phyloP scores from a whole-genome alignment of 176 grass and related monocot species.

The Carex myosuroides region DNA sequence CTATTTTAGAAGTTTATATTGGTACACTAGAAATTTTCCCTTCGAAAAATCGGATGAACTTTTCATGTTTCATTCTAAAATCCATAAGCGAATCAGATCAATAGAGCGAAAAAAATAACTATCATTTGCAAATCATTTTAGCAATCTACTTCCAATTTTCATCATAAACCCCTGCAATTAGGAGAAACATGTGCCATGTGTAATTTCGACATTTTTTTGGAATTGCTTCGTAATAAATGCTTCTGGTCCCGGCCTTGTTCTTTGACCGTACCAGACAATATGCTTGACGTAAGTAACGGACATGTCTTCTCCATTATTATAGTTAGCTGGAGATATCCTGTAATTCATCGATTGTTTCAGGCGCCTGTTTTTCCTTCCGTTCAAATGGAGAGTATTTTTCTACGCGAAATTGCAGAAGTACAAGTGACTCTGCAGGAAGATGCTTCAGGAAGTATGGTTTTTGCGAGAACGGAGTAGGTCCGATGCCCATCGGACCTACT shows the following conservation, averaged over 20 bases:
- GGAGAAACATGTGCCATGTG: background rate
- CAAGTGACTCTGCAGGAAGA: background rate
- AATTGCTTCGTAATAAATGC: background rate
- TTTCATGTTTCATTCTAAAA: too few species aligned
- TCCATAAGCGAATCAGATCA: too few species aligned
- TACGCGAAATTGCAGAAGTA: background rate
- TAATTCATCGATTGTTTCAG: background rate
- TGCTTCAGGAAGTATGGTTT: background rate
- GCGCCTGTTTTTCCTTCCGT: background rate
- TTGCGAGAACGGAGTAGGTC: too few species aligned
- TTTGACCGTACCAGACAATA: background rate
- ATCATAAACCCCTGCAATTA: background rate
- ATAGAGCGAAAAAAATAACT: too few species aligned
- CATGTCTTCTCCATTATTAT: background rate
- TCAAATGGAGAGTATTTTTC: background rate
- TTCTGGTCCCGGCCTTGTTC: background rate
- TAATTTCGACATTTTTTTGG: background rate
- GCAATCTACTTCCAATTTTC: background rate
- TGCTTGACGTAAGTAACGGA: background rate
- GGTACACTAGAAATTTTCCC: too few species aligned
- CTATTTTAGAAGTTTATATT: too few species aligned
- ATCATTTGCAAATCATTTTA: conserved; percentile 8
- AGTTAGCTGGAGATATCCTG: background rate
- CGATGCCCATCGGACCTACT: too few species aligned
- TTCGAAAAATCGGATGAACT: too few species aligned